Conservation (phyloP, 2,329 filamentous ascomycete genomes). For the Aspergillus sp. region DNA sequence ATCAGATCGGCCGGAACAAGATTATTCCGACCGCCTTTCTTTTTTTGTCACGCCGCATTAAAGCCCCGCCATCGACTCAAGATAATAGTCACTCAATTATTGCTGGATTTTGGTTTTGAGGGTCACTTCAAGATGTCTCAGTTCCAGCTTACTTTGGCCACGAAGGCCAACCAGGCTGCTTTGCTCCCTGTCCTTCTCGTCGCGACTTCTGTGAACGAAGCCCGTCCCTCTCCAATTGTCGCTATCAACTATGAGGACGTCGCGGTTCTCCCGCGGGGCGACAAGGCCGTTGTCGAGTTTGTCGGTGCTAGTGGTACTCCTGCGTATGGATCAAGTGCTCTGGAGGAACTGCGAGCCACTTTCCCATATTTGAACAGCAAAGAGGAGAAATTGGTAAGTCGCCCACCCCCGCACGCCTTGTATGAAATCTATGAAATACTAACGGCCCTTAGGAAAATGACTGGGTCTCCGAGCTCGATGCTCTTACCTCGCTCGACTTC, state of each 20-base stretch:
- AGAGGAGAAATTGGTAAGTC: constrained; percentile 35
- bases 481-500: constrained; percentile 66
- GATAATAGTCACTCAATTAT: constrained; percentile 1
- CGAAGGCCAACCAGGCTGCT: constrained; percentile 41
- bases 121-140: constrained; percentile 30
- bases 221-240: constrained; percentile 34
- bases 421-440: background rate
- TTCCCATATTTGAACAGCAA: constrained; percentile 40
- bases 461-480: constrained; percentile 56
- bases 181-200: constrained; percentile 43
- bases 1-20: constrained; percentile 31
- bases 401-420: background rate
- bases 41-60: constrained; percentile 8
- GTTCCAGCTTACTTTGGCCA: constrained; percentile 37
- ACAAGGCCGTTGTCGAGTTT: constrained; percentile 37
- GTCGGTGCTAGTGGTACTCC: constrained; percentile 27
- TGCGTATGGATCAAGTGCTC: constrained; percentile 31
- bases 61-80: constrained; percentile 22
- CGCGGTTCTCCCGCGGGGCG: constrained; percentile 32
- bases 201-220: constrained; percentile 41
- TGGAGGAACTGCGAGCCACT: constrained; percentile 33
- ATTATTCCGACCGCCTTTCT: constrained; percentile 22
- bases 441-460: constrained; percentile 44
- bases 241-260: constrained; percentile 40
- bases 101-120: constrained; percentile 2